Conservation (phyloP, 1,139 yeast genomes). For the Torulaspora globosa region DNA sequence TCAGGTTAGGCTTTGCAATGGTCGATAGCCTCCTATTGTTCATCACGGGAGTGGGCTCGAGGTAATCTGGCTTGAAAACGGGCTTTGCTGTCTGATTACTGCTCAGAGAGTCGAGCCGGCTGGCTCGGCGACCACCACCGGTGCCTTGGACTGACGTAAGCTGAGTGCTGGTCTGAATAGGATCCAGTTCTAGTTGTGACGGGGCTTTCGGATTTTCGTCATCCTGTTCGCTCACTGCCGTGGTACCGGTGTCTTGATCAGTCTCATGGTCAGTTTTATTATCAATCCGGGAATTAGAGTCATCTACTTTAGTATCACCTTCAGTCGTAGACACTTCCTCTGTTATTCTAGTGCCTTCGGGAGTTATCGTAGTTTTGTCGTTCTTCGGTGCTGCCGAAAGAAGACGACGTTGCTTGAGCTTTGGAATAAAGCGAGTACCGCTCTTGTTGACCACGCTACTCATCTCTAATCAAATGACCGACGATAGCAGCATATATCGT, state of each 20-base stretch:
- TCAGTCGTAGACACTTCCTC: constrained; percentile 6
- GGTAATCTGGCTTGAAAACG: constrained; percentile 23
- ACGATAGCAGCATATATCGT: not conserved
- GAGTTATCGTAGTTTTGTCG: constrained; percentile 7
- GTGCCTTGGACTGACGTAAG: not conserved
- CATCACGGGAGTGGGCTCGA: constrained; percentile 12
- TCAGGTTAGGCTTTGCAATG: constrained; percentile 20
- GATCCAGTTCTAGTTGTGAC: constrained; percentile 5
- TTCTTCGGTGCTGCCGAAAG: constrained; percentile 14
- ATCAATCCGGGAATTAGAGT: constrained; percentile 6
- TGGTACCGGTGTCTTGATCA: constrained; percentile 13
- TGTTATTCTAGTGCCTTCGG: constrained; percentile 7
- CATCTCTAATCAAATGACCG: constrained; percentile 17
- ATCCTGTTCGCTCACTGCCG: constrained; percentile 6
- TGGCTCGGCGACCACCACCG: constrained; percentile 22
- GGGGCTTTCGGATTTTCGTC: constrained; percentile 2
- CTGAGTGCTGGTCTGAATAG: constrained; percentile 22
- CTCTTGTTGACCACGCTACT: constrained; percentile 40
- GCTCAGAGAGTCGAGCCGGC: constrained; percentile 32
- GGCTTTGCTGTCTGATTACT: constrained; percentile 17
- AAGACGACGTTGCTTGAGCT: constrained; percentile 39
- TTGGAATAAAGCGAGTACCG: constrained; percentile 42
- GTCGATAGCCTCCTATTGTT: constrained; percentile 27
- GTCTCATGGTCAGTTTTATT: constrained; percentile 7
- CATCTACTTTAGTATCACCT: constrained; percentile 6